These are phyloP conservation scores for Gastrolobium bilobum DNA, from an alignment of 306 rosid genomes.

Conservation along the genomic window DNA sequence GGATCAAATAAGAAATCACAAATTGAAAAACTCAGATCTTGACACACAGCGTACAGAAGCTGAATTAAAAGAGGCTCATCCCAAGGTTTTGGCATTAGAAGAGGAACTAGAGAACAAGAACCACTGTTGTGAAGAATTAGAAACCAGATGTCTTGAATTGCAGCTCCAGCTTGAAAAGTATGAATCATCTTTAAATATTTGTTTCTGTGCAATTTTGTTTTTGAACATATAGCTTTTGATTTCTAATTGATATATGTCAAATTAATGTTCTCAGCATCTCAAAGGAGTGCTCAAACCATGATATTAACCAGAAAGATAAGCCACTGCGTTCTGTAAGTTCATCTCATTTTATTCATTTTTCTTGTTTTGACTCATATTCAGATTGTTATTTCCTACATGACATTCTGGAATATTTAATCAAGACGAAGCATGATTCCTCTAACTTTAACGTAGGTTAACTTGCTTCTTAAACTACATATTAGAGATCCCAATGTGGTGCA, in stretches of 20 bases:
- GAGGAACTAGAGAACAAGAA: conserved; percentile 70
- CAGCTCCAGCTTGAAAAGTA: conserved; percentile 87
- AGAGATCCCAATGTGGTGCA: conserved; percentile 16
- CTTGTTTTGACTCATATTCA: background rate
- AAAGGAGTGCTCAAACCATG: conserved; percentile 60
- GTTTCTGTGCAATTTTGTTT: conserved; percentile 29
- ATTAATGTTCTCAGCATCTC: conserved; percentile 56
- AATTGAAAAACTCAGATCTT: conserved; percentile 59
- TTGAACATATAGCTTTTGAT: conserved; percentile 21
- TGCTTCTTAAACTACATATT: conserved; percentile 9
- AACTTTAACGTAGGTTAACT: conserved; percentile 6
- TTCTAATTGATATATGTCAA: conserved; percentile 35
- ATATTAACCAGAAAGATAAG: conserved; percentile 62
- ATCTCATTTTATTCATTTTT: conserved; percentile 41
- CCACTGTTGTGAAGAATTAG: conserved; percentile 72
- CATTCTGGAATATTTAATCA: conserved; percentile 24
- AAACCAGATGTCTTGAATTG: conserved; percentile 75
- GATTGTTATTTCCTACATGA: conserved; percentile 29
- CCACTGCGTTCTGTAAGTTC: conserved; percentile 75
- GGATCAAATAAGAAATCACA: conserved; percentile 57
- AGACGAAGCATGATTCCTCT: background rate
- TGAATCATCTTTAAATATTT: conserved; percentile 28
- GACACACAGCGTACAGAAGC: conserved; percentile 60
- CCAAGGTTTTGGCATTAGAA: conserved; percentile 68
- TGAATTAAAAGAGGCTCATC: conserved; percentile 62